Evolutionary conservation across 2,329 filamentous ascomycete species (phyloP), one percentile per base, ranked within the genome.

Genomic region (Colletotrichum karsti): DNA sequence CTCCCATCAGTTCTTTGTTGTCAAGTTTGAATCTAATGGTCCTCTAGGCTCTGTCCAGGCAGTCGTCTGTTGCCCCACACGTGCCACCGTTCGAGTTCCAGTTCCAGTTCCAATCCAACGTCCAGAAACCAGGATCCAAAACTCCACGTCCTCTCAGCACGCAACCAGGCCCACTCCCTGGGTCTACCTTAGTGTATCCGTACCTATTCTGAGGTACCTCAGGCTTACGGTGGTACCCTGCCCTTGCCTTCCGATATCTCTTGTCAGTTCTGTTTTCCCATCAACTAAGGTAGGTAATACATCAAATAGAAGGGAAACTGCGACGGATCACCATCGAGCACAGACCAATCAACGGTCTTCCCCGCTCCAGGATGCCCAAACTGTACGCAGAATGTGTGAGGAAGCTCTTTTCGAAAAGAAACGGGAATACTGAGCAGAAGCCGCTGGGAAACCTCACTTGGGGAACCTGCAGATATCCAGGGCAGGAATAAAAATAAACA

Each of bases 321-420:
- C 62, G 35, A 60, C 62, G 39, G 46, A 44, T 54, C 62, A 37
- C n/a, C 37, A 44, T n/a, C 26, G 15, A 37, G 22, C 56, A 61
- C 39, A 26, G 46, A 13, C 62, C 55, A 48, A 44, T 22, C 46
- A 54, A 41, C n/a, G 18, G 37, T 9, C 28, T 28, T 28, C 20
- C 54, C 26, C 42, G 28, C 62, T 10, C 37, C 15, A 39, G 28
- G n/a, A 51, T 22, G 37, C 46, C 44, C 28, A 42, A 46, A 46
- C 44, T 46, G 44, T 22, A 61, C 46, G 18, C 35, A 30, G 41
- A 64, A 12, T 28, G 46, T 54, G 20, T 50, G 44, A 30, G 41
- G 33, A 35, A 12, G 15, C 33, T 30, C 18, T 22, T 28, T 30
- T 24, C 6, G n/a, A 12, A 12, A 8, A 37, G 20, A 18, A n/a